Conservation (phyloP, 208 protist genomes). For the Trypanosomatidae sp. region DNA sequence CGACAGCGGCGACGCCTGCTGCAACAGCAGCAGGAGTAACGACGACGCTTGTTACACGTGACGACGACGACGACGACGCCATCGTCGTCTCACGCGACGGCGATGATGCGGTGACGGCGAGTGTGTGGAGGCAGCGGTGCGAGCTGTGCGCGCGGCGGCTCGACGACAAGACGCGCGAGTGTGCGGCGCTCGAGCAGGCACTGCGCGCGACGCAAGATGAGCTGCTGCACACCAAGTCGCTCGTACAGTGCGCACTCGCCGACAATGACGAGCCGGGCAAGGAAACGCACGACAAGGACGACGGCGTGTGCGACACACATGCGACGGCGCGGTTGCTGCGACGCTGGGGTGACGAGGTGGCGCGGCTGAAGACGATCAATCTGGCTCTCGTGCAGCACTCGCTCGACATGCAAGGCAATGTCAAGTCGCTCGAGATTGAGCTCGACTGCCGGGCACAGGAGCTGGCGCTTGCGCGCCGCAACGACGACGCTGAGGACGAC, state of each 20-base stretch:
- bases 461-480: too few relatives aligned
- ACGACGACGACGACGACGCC: slow-evolving; percentile 19
- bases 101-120: slow-evolving; percentile 5
- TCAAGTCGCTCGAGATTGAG: slow-evolving; percentile 51
- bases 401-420: slow-evolving; percentile 52
- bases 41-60: too few relatives aligned
- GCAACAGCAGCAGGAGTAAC: too few relatives aligned
- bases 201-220: slow-evolving; percentile 37
- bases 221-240: slow-evolving; percentile 26
- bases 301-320: slow-evolving; percentile 8
- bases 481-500: too few relatives aligned
- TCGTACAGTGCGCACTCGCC: too few relatives aligned
- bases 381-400: slow-evolving; percentile 67
- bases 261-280: background rate
- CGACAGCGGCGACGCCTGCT: too few relatives aligned
- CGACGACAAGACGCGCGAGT: slow-evolving; percentile 51
- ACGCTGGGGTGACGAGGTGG: slow-evolving; percentile 49
- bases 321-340: too few relatives aligned
- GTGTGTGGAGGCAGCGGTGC: slow-evolving; percentile 67
- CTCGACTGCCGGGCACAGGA: slow-evolving; percentile 50
- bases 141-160: slow-evolving; percentile 38
- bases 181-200: slow-evolving; percentile 53
- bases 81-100: slow-evolving; percentile 7
- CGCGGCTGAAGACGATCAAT: slow-evolving; percentile 79
- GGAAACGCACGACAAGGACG: too few relatives aligned